phyloP scores from a whole-genome alignment of 495 filamentous ascomycete genomes.

The Penicillium silybi region DNA sequence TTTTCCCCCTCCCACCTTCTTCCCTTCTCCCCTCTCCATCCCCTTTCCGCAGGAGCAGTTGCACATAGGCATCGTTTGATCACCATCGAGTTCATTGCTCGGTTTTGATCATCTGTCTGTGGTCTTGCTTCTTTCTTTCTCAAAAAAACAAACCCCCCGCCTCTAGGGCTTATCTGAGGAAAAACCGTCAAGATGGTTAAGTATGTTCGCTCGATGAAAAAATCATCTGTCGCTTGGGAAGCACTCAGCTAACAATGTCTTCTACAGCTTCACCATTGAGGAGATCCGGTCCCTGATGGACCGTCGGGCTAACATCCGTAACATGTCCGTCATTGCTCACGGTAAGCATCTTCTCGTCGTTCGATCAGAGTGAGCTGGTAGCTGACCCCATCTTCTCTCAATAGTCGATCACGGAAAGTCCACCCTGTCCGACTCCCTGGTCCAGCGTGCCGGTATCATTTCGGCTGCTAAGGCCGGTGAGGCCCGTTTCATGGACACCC shows the following conservation, averaged over 20 bases:
- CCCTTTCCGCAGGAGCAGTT: slow-evolving; percentile 39
- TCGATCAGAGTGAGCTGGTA: neutral
- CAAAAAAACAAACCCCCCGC: slow-evolving; percentile 24
- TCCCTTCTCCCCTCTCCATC: slow-evolving; percentile 24
- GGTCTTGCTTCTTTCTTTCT: slow-evolving; percentile 28
- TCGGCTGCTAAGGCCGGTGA: slow-evolving; percentile 96
- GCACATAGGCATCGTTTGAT: slow-evolving; percentile 41
- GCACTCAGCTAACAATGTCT: slow-evolving; percentile 8
- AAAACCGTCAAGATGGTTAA: slow-evolving; percentile 97
- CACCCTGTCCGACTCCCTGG: slow-evolving; percentile 96
- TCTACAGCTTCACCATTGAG: neutral
- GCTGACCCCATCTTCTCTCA: slow-evolving; percentile 9
- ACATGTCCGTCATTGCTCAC: slow-evolving; percentile 99
- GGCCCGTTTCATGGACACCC: slow-evolving; percentile 93
- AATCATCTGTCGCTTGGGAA: neutral
- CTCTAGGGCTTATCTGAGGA: slow-evolving; percentile 44
- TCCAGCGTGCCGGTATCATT: slow-evolving; percentile 99
- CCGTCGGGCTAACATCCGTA: slow-evolving; percentile 94
- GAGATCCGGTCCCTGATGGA: slow-evolving; percentile 95
- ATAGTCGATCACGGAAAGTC: slow-evolving; percentile 99
- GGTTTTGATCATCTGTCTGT: slow-evolving; percentile 46
- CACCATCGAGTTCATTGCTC: slow-evolving; percentile 48
- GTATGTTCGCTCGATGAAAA: slow-evolving; percentile 59
- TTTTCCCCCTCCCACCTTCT: slow-evolving; percentile 24
- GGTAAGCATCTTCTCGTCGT: slow-evolving; percentile 47